These are phyloP conservation scores for Lachnum nothofagi DNA, from an alignment of 2,329 filamentous ascomycete species.

Conservation along the genomic window DNA sequence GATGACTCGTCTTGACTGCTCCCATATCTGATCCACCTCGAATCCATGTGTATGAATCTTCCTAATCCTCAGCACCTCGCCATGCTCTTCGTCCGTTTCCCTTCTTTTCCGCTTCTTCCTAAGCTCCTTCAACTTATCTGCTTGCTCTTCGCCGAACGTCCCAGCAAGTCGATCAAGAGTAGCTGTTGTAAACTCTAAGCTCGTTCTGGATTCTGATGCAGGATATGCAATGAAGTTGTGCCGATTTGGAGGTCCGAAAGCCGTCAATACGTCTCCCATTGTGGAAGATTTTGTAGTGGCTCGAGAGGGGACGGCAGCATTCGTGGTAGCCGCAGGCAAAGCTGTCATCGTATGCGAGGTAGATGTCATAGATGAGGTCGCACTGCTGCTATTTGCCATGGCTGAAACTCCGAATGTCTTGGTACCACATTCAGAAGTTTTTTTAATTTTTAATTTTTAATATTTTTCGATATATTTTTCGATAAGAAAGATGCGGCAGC, in stretches of 20 bases:
- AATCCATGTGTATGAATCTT: conserved; percentile 85
- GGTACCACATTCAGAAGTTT: neutral
- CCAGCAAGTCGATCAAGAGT: conserved; percentile 74
- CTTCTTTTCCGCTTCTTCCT: conserved; percentile 74
- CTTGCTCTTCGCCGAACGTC: conserved; percentile 68
- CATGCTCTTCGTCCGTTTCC: conserved; percentile 42
- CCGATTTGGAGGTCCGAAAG: conserved; percentile 27
- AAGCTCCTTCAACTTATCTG: conserved; percentile 58
- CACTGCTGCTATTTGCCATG: conserved; percentile 37
- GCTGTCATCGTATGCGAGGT: conserved; percentile 60
- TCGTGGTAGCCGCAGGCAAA: conserved; percentile 36
- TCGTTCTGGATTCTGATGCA: conserved; percentile 59
- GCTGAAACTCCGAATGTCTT: conserved; percentile 3
- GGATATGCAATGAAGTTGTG: conserved; percentile 68
- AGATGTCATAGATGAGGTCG: conserved; percentile 56
- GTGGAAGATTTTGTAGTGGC: conserved; percentile 15
- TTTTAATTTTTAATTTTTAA: conserved; percentile 3
- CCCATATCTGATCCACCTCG: conserved; percentile 84
- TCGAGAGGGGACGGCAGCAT: too few relatives aligned
- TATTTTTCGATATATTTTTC: too few relatives aligned
- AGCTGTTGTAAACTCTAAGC: conserved; percentile 71
- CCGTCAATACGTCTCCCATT: conserved; percentile 23
- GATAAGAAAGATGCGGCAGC: neutral
- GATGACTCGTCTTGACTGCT: conserved; percentile 83
- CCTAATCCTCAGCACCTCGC: conserved; percentile 63